A percentile compares a stretch with the other conserved stretches of the same genome.
Evolutionary conservation across 176 grass and related monocot genomes (phyloP).

Genomic region (Musa schizocarpa): DNA sequence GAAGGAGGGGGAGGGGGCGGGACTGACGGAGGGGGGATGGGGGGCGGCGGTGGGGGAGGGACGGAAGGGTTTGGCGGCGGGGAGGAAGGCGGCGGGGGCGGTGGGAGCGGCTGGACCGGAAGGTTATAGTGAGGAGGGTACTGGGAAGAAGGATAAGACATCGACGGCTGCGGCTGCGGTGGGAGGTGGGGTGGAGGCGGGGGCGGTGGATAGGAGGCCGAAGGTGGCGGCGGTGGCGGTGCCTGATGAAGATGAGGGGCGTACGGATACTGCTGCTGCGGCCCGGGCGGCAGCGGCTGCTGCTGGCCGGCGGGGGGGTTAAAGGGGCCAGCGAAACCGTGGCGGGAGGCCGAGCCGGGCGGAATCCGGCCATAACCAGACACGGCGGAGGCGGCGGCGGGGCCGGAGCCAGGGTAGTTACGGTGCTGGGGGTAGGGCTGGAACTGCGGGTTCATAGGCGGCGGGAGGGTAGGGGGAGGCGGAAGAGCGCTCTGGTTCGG

Average conservation of each 20-base stretch:
- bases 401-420: not conserved
- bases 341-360: not conserved
- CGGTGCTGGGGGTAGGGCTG: not conserved
- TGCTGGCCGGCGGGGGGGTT: not conserved
- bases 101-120: slow-evolving; percentile 2
- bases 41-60: not conserved
- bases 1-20: slow-evolving; percentile 16
- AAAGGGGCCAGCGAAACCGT: not conserved
- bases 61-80: not conserved
- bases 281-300: not conserved
- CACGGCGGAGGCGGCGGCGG: not conserved
- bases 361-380: not conserved
- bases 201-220: slow-evolving; percentile 5
- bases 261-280: slow-evolving; percentile 4
- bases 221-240: not conserved
- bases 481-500: not conserved
- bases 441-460: not conserved
- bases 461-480: not conserved
- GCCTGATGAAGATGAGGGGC: not conserved
- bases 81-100: not conserved
- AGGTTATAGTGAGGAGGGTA: slow-evolving; percentile 15
- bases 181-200: not conserved
- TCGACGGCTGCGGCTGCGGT: not conserved
- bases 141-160: slow-evolving; percentile 15
- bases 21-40: slow-evolving; percentile 2